Conservation (phyloP, 768 basidiomycete species). For the Lenzites betulinus region DNA sequence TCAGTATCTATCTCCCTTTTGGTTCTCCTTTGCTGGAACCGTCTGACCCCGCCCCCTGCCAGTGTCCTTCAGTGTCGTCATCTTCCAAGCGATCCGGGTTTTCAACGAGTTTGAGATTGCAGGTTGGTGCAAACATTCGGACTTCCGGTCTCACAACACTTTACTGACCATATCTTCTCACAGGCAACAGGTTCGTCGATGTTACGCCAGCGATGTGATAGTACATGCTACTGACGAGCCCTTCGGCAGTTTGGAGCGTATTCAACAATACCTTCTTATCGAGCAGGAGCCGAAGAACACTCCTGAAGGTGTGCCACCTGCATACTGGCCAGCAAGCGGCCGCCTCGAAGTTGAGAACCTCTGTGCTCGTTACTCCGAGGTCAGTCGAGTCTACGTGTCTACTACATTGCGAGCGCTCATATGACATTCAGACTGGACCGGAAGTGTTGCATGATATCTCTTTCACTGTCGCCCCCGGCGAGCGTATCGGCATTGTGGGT, state of each 20-base stretch:
- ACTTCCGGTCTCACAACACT: constrained; percentile 24
- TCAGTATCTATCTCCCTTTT: constrained; percentile 13
- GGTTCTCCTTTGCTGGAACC: constrained; percentile 17
- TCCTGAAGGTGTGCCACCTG: constrained; percentile 48
- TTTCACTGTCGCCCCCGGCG: constrained; percentile 54
- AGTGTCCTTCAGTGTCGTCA: constrained; percentile 53
- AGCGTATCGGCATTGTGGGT: constrained; percentile 51
- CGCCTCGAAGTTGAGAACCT: constrained; percentile 51
- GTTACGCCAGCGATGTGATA: neutral
- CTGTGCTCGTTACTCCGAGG: constrained; percentile 46
- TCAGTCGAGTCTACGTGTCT: neutral
- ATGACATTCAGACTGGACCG: constrained; percentile 40
- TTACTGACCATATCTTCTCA: neutral
- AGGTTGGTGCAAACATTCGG: constrained; percentile 28
- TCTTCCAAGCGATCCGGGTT: constrained; percentile 47
- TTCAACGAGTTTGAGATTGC: constrained; percentile 45
- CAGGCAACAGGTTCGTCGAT: neutral
- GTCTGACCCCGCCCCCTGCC: constrained; percentile 41
- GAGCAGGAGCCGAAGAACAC: constrained; percentile 48
- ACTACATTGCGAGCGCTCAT: neutral
- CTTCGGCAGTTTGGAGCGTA: constrained; percentile 44
- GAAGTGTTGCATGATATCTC: constrained; percentile 57
- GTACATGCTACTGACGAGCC: too few species aligned
- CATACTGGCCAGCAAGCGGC: constrained; percentile 64
- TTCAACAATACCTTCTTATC: constrained; percentile 54